Conservation (phyloP, 495 filamentous ascomycete species). For the Penicillium flavigenum region DNA sequence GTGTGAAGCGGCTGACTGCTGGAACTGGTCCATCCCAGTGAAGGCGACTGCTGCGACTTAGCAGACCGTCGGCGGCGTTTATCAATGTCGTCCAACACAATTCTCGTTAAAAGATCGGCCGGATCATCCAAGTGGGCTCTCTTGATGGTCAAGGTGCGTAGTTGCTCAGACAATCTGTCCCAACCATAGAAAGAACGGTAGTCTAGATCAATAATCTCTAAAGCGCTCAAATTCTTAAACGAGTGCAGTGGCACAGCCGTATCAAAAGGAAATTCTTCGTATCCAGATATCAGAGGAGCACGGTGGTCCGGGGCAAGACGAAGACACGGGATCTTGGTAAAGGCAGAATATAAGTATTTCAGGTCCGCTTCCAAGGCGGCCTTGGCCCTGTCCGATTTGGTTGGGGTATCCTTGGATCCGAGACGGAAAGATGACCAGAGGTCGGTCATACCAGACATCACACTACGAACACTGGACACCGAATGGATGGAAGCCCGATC, state of each 20-base stretch:
- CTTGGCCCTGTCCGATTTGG: constrained; percentile 84
- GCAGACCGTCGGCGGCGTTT: constrained; percentile 82
- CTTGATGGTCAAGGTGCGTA: constrained; percentile 86
- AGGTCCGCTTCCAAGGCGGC: constrained; percentile 79
- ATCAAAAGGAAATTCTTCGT: constrained; percentile 97
- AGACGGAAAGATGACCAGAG: constrained; percentile 88
- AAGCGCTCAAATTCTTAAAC: constrained; percentile 91
- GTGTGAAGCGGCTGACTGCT: constrained; percentile 58
- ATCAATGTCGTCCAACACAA: constrained; percentile 95
- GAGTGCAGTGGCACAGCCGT: constrained; percentile 91
- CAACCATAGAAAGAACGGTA: constrained; percentile 96
- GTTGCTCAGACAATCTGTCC: constrained; percentile 88
- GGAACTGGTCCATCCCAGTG: constrained; percentile 53
- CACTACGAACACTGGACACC: constrained; percentile 93
- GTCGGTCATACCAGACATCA: constrained; percentile 92
- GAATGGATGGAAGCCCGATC: constrained; percentile 92
- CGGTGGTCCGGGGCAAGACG: constrained; percentile 85
- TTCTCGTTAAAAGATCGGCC: constrained; percentile 81
- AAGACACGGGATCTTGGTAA: constrained; percentile 95
- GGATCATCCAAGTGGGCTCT: constrained; percentile 86
- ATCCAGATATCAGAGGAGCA: constrained; percentile 82
- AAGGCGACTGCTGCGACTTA: constrained; percentile 77
- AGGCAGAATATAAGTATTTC: constrained; percentile 95
- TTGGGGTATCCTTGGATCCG: constrained; percentile 66
- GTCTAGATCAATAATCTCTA: constrained; percentile 94